Percentiles rank a stretch among this genome's conserved stretches.
phyloP scores from a whole-genome alignment of 768 basidiomycete genomes.

The Mycena galopus region DNA sequence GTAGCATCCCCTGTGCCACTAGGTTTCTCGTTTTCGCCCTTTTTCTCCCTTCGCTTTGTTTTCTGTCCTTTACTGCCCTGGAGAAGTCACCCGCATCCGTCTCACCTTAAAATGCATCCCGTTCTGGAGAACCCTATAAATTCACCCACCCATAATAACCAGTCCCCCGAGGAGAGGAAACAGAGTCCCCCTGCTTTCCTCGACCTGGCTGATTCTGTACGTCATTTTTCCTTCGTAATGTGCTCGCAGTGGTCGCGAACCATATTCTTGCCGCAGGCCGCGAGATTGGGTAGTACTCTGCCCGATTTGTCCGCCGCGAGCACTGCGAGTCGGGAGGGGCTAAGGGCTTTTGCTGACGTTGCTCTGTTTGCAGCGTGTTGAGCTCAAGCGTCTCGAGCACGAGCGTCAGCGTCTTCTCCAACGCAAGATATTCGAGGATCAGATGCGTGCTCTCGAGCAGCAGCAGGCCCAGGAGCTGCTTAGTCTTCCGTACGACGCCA shows the following conservation, averaged over 20 bases:
- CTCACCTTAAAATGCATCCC: constrained; percentile 74
- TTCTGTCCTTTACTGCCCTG: constrained; percentile 69
- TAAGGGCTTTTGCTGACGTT: constrained; percentile 26
- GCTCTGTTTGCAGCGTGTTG: constrained; percentile 75
- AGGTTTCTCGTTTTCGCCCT: constrained; percentile 67
- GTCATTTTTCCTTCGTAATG: constrained; percentile 47
- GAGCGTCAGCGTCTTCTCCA: constrained; percentile 90
- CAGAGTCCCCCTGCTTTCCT: constrained; percentile 93
- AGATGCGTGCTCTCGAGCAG: constrained; percentile 94
- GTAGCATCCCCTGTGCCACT: constrained; percentile 79
- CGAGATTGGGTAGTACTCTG: constrained; percentile 87
- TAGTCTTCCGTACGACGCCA: constrained; percentile 76
- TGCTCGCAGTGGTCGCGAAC: constrained; percentile 33
- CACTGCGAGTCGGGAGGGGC: constrained; percentile 37
- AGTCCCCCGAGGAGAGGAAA: constrained; percentile 78
- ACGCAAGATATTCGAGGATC: constrained; percentile 94
- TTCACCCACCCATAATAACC: constrained; percentile 77
- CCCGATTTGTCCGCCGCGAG: constrained; percentile 89
- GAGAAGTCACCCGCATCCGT: constrained; percentile 61
- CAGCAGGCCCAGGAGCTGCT: constrained; percentile 91
- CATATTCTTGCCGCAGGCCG: constrained; percentile 65
- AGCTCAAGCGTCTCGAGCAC: constrained; percentile 91
- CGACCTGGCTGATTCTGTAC: constrained; percentile 93
- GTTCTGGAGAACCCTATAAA: constrained; percentile 74
- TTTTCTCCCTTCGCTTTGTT: constrained; percentile 61